phyloP scores from a whole-genome alignment of 768 basidiomycete genomes.

The Gyrodon lividus region DNA sequence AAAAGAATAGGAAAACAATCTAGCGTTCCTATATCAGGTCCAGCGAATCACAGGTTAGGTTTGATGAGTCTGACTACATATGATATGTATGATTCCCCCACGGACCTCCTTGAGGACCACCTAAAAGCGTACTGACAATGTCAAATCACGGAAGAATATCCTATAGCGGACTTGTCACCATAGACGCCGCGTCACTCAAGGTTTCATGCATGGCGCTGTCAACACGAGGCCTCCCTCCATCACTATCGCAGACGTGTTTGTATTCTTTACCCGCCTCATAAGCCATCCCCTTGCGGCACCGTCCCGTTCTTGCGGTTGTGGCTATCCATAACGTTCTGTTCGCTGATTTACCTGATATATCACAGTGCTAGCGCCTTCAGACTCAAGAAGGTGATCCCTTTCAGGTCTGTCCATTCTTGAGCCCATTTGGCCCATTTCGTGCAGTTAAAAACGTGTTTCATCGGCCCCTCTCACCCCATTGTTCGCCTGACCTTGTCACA shows the following conservation, averaged over 20 bases:
- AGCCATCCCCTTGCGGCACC: constrained; percentile 26
- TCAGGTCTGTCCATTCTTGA: constrained; percentile 28
- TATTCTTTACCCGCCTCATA: constrained; percentile 22
- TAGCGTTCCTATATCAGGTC: constrained; percentile 12
- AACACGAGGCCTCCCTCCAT: constrained; percentile 34
- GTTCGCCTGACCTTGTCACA: constrained; percentile 18
- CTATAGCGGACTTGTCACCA: constrained; percentile 25
- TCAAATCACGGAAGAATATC: constrained; percentile 26
- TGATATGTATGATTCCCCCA: constrained; percentile 15
- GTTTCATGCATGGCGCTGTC: constrained; percentile 33
- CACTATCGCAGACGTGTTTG: constrained; percentile 16
- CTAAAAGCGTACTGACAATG: constrained; percentile 15
- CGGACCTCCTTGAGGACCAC: constrained; percentile 12
- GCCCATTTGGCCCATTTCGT: constrained; percentile 13
- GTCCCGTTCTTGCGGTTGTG: constrained; percentile 15
- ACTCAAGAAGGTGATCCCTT: constrained; percentile 21
- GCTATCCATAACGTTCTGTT: not conserved
- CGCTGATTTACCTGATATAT: constrained; percentile 38
- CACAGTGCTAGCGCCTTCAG: constrained; percentile 11
- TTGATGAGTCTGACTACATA: constrained; percentile 5
- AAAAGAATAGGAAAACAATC: constrained; percentile 8
- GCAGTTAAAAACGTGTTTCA: constrained; percentile 34
- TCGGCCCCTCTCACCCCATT: constrained; percentile 25
- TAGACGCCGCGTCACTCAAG: constrained; percentile 32
- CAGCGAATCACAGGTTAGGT: constrained; percentile 10